Evolutionary conservation across 495 filamentous ascomycete species (phyloP).

Genomic region (Choiromyces venosus): DNA sequence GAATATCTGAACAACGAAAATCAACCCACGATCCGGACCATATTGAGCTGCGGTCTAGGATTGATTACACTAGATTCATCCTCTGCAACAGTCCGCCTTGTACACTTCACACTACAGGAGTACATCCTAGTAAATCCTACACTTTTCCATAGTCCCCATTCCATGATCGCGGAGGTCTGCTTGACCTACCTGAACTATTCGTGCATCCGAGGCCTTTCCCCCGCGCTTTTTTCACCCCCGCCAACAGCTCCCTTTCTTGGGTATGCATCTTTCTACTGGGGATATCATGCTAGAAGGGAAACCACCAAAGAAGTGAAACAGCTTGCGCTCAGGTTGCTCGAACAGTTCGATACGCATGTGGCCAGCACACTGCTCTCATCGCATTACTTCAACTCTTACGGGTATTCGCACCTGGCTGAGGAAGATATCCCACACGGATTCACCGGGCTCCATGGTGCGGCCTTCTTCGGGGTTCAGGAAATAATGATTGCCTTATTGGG

Average conservation of each 20-base stretch:
- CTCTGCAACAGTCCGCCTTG: background rate
- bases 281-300: background rate
- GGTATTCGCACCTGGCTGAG: no score
- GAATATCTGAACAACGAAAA: background rate
- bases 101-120: background rate
- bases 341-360: background rate
- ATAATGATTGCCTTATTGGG: background rate
- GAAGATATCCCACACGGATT: background rate
- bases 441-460: background rate
- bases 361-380: background rate
- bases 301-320: background rate
- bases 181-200: background rate
- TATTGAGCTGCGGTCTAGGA: background rate
- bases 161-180: background rate
- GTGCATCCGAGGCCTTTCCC: background rate
- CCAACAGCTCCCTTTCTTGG: background rate
- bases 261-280: background rate
- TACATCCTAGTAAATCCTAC: background rate
- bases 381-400: no score
- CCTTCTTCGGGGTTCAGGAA: background rate
- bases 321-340: background rate
- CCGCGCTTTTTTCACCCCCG: background rate
- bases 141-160: background rate
- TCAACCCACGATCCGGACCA: background rate
- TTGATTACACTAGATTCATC: background rate